A percentile compares a stretch with the other conserved stretches of the same genome.
Evolutionary conservation across 768 basidiomycete species (phyloP).

Genomic region (Fistulinella prunicolor): DNA sequence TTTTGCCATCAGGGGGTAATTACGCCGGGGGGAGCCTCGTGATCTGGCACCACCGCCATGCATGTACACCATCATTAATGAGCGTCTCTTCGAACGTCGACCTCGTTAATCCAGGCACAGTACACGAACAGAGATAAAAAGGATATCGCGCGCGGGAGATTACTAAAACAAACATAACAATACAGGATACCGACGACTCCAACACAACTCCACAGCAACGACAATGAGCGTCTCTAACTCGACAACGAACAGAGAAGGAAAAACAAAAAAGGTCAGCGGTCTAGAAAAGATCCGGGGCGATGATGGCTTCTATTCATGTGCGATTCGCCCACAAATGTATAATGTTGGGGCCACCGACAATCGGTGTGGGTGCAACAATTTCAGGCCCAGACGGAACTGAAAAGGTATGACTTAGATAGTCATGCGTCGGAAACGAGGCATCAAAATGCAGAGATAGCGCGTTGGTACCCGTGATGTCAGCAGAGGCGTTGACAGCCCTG

Average conservation of each 20-base stretch:
- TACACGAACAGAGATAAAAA: background rate
- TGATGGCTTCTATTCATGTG: slow-evolving; percentile 20
- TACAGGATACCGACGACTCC: slow-evolving; percentile 17
- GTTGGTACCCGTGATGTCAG: slow-evolving; percentile 28
- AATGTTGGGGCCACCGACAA: slow-evolving; percentile 34
- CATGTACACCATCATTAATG: slow-evolving; percentile 1
- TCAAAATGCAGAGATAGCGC: slow-evolving; percentile 36
- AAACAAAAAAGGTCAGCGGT: background rate
- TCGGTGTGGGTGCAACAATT: slow-evolving; percentile 33
- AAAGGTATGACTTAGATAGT: slow-evolving; percentile 14
- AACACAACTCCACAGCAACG: slow-evolving; percentile 5
- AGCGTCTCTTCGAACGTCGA: too few species aligned
- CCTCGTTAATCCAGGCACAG: too few species aligned
- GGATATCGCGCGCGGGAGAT: slow-evolving; percentile 1
- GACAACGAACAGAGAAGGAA: background rate
- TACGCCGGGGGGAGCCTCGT: slow-evolving; percentile 18
- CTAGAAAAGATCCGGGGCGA: background rate
- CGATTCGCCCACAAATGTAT: slow-evolving; percentile 35
- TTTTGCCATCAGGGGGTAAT: slow-evolving; percentile 14
- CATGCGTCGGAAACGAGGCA: slow-evolving; percentile 33
- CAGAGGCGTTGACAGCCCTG: slow-evolving; percentile 17
- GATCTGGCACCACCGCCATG: background rate
- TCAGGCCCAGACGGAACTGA: slow-evolving; percentile 28
- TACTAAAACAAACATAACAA: slow-evolving; percentile 18
- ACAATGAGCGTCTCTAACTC: slow-evolving; percentile 16